Conservation (phyloP, 768 basidiomycete species). For the Boletus insuetus region DNA sequence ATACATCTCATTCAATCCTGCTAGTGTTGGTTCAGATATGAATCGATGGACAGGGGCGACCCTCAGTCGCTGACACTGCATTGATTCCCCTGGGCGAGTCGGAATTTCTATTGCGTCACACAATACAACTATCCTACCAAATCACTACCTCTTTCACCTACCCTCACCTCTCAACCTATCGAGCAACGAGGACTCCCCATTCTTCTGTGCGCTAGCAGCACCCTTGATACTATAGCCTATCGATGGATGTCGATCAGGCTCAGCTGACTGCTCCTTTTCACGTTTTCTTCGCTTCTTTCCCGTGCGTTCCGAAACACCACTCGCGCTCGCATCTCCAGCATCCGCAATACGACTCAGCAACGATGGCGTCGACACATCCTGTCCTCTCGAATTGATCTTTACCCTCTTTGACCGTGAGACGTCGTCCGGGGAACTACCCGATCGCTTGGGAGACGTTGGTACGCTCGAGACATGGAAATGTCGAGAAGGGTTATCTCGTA, state of each 20-base stretch:
- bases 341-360: slow-evolving; percentile 43
- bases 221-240: slow-evolving; percentile 56
- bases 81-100: background rate
- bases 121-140: slow-evolving; percentile 21
- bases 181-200: slow-evolving; percentile 32
- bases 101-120: slow-evolving; percentile 10
- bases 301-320: slow-evolving; percentile 17
- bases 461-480: slow-evolving; percentile 4
- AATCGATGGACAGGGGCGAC: too few species aligned
- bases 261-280: slow-evolving; percentile 22
- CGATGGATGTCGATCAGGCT: slow-evolving; percentile 34
- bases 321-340: slow-evolving; percentile 13
- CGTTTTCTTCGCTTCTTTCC: slow-evolving; percentile 22
- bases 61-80: too few species aligned
- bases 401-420: slow-evolving; percentile 36
- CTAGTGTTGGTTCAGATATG: background rate
- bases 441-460: slow-evolving; percentile 25
- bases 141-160: slow-evolving; percentile 27
- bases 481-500: slow-evolving; percentile 12
- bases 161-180: slow-evolving; percentile 33
- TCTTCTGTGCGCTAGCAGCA: slow-evolving; percentile 39
- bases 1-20: too few species aligned
- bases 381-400: slow-evolving; percentile 26
- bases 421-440: slow-evolving; percentile 28
- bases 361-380: slow-evolving; percentile 34